A percentile compares a stretch with the other conserved stretches of the same genome.
Conservation (phyloP, 2,329 filamentous ascomycete genomes). For the Aspergillus neotritici region DNA sequence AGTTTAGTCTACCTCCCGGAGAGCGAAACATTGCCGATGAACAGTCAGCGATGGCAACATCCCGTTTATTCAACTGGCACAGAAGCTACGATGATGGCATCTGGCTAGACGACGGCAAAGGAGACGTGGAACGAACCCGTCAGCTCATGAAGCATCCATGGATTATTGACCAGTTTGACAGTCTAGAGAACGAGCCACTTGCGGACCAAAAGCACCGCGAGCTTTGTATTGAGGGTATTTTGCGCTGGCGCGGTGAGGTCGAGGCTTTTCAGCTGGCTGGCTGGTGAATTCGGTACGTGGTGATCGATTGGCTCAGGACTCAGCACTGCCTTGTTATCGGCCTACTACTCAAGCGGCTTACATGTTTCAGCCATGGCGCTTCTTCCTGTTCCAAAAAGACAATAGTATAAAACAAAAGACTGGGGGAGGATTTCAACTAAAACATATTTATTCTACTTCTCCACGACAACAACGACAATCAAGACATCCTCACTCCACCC, state of each 20-base stretch:
- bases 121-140: conserved; percentile 14
- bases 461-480: not conserved
- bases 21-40: conserved; percentile 11
- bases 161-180: conserved; percentile 18
- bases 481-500: conserved; percentile 8
- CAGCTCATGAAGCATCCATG: conserved; percentile 17
- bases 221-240: conserved; percentile 9
- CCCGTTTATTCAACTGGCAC: conserved; percentile 22
- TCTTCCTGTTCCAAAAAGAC: no score
- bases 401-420: no score
- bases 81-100: conserved; percentile 17
- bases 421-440: no score
- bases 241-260: no score
- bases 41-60: conserved; percentile 14
- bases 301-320: no score
- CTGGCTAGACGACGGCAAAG: conserved; percentile 19
- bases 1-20: not conserved
- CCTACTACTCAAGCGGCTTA: no score
- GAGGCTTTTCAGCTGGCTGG: no score
- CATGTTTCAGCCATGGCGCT: no score
- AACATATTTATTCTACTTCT: not conserved
- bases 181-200: not conserved
- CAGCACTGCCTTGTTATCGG: no score
- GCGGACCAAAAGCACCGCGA: conserved; percentile 6
- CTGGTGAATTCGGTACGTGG: no score